These are phyloP conservation scores for Suillus cothurnatus DNA, from an alignment of 768 basidiomycete species.

Conservation along the genomic window DNA sequence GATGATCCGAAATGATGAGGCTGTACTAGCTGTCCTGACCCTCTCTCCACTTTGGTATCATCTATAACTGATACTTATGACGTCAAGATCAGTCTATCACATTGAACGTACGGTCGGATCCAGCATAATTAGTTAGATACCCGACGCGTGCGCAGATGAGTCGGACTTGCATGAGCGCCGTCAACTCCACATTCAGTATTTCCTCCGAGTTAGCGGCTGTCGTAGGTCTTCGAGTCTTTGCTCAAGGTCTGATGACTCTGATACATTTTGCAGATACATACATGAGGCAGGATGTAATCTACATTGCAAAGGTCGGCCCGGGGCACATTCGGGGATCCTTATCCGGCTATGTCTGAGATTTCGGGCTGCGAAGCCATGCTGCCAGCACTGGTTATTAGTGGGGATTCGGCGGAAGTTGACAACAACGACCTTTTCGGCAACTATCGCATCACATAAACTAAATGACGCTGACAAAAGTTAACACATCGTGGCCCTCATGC, in stretches of 20 bases:
- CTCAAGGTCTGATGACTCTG: neutral
- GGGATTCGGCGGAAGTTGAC: neutral
- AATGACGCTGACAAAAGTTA: neutral
- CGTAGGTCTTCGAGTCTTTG: neutral
- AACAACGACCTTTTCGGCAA: neutral
- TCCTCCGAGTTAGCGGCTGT: neutral
- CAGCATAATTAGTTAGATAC: neutral
- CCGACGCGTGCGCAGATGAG: neutral
- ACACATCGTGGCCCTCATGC: slow-evolving; percentile 6
- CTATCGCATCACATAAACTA: neutral
- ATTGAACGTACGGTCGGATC: neutral
- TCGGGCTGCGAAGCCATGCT: neutral
- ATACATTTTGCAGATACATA: neutral
- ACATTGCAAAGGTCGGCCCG: neutral
- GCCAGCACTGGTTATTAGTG: neutral
- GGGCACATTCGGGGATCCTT: neutral
- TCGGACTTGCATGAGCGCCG: neutral
- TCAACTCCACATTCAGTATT: neutral
- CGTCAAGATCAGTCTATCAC: too few species aligned
- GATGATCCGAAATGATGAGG: neutral
- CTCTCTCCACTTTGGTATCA: neutral
- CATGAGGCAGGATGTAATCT: neutral
- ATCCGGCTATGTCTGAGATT: neutral
- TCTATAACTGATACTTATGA: too few species aligned
- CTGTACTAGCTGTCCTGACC: neutral